Percentiles rank a stretch among this genome's conserved stretches.
These are phyloP conservation scores for Boletus sp. DNA, from an alignment of 1,284 basidiomycete species.

Conservation along the genomic window DNA sequence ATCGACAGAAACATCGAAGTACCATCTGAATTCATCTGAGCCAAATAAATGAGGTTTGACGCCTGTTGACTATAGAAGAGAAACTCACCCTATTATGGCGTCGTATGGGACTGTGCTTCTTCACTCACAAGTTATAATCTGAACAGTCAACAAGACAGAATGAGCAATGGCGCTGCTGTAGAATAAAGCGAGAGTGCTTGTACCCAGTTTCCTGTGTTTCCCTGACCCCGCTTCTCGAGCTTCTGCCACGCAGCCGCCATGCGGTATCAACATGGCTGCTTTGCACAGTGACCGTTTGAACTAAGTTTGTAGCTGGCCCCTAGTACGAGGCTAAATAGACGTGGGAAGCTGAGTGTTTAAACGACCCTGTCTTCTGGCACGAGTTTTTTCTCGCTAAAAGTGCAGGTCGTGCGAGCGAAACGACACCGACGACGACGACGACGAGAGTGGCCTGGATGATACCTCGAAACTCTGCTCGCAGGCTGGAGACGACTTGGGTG, in stretches of 20 bases:
- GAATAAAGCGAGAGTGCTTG: background rate
- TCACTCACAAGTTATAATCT: background rate
- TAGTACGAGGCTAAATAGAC: conserved; percentile 2
- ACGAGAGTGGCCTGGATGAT: conserved; percentile 38
- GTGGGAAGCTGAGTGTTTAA: conserved; percentile 9
- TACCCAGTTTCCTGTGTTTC: background rate
- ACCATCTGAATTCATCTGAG: background rate
- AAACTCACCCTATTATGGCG: background rate
- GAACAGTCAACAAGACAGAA: background rate
- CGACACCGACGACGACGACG: conserved; percentile 12
- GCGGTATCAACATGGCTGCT: background rate
- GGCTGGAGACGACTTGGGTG: conserved; percentile 60
- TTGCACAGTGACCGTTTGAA: background rate
- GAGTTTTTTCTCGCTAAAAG: conserved; percentile 5
- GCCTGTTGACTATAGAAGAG: background rate
- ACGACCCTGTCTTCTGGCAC: background rate
- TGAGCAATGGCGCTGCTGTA: background rate
- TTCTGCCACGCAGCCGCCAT: background rate
- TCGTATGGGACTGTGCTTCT: background rate
- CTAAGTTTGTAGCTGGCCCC: background rate
- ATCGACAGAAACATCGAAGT: background rate
- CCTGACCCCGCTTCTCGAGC: background rate
- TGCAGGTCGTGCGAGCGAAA: conserved; percentile 17
- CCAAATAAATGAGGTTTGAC: background rate
- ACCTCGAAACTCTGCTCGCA: conserved; percentile 42